phyloP scores from a whole-genome alignment of 768 basidiomycete genomes.

The Mycena kentingensis region DNA sequence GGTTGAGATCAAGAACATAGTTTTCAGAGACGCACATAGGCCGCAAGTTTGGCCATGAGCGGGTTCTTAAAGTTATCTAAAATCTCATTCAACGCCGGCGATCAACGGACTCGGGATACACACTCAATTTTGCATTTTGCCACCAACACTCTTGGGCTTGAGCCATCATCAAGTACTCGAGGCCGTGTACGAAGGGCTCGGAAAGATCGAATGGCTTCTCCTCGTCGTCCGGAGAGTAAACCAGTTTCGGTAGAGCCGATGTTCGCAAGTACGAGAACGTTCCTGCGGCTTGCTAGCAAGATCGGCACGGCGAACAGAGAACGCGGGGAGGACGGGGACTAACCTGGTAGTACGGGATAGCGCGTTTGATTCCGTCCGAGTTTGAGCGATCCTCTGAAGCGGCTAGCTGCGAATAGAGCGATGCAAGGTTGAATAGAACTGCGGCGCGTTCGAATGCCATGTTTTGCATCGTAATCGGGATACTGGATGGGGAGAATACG shows the following conservation, averaged over 20 bases:
- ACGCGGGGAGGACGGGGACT: conserved; percentile 4
- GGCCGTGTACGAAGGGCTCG: conserved; percentile 53
- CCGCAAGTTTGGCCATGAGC: conserved; percentile 80
- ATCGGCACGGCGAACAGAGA: conserved; percentile 1
- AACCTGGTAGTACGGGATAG: conserved; percentile 72
- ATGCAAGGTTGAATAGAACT: conserved; percentile 83
- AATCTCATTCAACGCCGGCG: conserved; percentile 13
- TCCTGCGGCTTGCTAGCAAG: conserved; percentile 65
- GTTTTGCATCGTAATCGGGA: conserved; percentile 67
- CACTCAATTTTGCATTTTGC: conserved; percentile 88
- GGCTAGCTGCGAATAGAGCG: conserved; percentile 83
- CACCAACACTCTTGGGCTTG: conserved; percentile 97
- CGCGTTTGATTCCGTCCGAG: conserved; percentile 82
- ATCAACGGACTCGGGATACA: conserved; percentile 21
- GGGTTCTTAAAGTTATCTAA: conserved; percentile 76
- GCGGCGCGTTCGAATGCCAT: conserved; percentile 81
- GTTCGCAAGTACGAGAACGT: conserved; percentile 61
- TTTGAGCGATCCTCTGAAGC: conserved; percentile 66
- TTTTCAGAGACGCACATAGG: conserved; percentile 48
- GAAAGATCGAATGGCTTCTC: conserved; percentile 70
- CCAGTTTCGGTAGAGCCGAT: conserved; percentile 55
- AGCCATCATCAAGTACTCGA: conserved; percentile 82
- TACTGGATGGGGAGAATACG: conserved; percentile 57
- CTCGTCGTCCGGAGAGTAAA: conserved; percentile 48
- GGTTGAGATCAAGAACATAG: conserved; percentile 7